phyloP scores from a whole-genome alignment of 2,329 filamentous ascomycete species.

The Cadophora sp. region DNA sequence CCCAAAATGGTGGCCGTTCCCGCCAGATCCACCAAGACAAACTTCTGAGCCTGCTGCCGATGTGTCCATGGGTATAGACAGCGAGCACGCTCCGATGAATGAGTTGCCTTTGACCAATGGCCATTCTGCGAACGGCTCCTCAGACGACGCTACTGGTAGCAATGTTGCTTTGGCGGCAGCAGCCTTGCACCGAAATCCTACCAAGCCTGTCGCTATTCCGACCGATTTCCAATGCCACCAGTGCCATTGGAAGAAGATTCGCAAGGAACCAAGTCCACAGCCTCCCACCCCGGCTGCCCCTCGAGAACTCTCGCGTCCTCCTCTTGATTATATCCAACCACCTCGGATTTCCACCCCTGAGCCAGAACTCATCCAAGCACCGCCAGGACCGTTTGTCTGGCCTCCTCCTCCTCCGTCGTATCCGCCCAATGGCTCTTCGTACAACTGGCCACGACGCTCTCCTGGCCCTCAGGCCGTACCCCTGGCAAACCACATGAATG shows the following conservation, averaged over 20 bases:
- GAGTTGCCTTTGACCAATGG: slow-evolving; percentile 27
- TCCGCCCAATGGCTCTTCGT: slow-evolving; percentile 50
- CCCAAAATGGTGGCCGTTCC: slow-evolving; percentile 70
- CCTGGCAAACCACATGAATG: slow-evolving; percentile 57
- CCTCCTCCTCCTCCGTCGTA: slow-evolving; percentile 20
- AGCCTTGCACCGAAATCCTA: slow-evolving; percentile 41
- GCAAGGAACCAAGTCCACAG: slow-evolving; percentile 36
- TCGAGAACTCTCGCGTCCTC: slow-evolving; percentile 34
- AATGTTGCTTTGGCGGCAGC: slow-evolving; percentile 44
- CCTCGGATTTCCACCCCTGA: slow-evolving; percentile 44
- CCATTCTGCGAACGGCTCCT: slow-evolving; percentile 13
- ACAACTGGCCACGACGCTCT: slow-evolving; percentile 58
- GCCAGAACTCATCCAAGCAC: slow-evolving; percentile 34
- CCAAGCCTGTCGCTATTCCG: slow-evolving; percentile 28
- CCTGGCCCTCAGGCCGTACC: slow-evolving; percentile 54
- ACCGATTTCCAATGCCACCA: slow-evolving; percentile 77
- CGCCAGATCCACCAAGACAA: slow-evolving; percentile 18
- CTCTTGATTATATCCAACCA: slow-evolving; percentile 26
- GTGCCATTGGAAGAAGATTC: slow-evolving; percentile 62
- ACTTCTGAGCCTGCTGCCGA: slow-evolving; percentile 8
- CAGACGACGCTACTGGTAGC: slow-evolving; percentile 29
- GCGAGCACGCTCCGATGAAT: slow-evolving; percentile 21
- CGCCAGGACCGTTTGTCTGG: slow-evolving; percentile 28
- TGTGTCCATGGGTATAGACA: slow-evolving; percentile 21
- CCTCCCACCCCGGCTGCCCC: slow-evolving; percentile 19